Conservation (phyloP, 1,284 basidiomycete genomes). For the Prillingera fragicola region DNA sequence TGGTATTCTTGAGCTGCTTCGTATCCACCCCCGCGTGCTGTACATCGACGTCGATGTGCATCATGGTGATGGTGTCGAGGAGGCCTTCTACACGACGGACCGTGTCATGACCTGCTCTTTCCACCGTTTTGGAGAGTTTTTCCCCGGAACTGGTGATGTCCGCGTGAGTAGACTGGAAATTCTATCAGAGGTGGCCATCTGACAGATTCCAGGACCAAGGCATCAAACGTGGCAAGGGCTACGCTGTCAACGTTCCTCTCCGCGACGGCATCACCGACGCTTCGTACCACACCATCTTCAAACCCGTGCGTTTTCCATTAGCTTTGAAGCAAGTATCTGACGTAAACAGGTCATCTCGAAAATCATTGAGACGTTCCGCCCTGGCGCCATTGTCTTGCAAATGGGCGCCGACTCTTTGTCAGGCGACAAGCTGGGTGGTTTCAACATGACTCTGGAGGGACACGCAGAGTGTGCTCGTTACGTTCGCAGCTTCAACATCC, state of each 20-base stretch:
- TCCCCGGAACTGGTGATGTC: slow-evolving; percentile 86
- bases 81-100: slow-evolving; percentile 97
- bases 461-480: slow-evolving; percentile 89
- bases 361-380: slow-evolving; percentile 85
- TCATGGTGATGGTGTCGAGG: slow-evolving; percentile 97
- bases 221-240: slow-evolving; percentile 78
- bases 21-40: slow-evolving; percentile 71
- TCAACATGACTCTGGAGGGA: slow-evolving; percentile 89
- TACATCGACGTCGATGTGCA: slow-evolving; percentile 99
- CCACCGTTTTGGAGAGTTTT: slow-evolving; percentile 96
- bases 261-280: slow-evolving; percentile 87
- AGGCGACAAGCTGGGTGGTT: slow-evolving; percentile 92
- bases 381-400: slow-evolving; percentile 85
- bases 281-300: slow-evolving; percentile 70
- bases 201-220: slow-evolving; percentile 61
- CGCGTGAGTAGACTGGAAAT: slow-evolving; percentile 43
- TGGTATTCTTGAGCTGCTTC: slow-evolving; percentile 78
- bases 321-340: neutral
- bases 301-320: slow-evolving; percentile 62
- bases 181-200: neutral
- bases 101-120: slow-evolving; percentile 94
- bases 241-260: slow-evolving; percentile 88
- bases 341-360: slow-evolving; percentile 65
- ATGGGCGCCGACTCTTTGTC: slow-evolving; percentile 94
- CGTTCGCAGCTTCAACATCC: slow-evolving; percentile 75